Evolutionary conservation across 1,284 basidiomycete species (phyloP).

Genomic region (Hymenochaete sp.): DNA sequence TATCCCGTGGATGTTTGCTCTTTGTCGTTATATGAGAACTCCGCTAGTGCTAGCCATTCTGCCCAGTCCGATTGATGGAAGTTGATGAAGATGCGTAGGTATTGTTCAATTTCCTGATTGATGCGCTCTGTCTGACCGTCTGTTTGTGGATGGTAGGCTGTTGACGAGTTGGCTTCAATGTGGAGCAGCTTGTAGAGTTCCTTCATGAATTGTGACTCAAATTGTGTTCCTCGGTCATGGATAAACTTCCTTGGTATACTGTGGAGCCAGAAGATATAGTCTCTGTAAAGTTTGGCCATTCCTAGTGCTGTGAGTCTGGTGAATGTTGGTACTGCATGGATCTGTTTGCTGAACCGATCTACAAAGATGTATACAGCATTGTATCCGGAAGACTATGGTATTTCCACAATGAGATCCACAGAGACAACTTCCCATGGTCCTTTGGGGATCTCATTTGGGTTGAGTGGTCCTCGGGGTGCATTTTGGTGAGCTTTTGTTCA

Average conservation of each 20-base stretch:
- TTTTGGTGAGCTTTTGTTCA: too few relatives aligned
- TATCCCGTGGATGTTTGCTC: background rate
- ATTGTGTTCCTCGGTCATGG: constrained; percentile 30
- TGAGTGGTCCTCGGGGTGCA: too few relatives aligned
- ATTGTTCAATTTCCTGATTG: constrained; percentile 23
- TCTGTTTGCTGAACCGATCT: constrained; percentile 29
- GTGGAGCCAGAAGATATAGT: constrained; percentile 27
- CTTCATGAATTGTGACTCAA: constrained; percentile 25
- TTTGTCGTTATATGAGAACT: background rate
- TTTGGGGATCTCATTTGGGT: constrained; percentile 2
- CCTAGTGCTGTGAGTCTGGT: constrained; percentile 24
- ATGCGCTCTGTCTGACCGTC: constrained; percentile 22
- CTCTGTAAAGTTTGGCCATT: constrained; percentile 21
- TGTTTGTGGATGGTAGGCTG: constrained; percentile 1
- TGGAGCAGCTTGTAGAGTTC: constrained; percentile 10
- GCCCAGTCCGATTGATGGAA: constrained; percentile 19
- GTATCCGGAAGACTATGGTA: constrained; percentile 23
- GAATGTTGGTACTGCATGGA: constrained; percentile 24
- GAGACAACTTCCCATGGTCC: constrained; percentile 4
- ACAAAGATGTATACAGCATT: constrained; percentile 32
- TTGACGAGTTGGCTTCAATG: constrained; percentile 4
- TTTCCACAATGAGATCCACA: constrained; percentile 1
- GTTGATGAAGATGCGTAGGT: constrained; percentile 19
- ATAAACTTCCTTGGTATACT: constrained; percentile 29
- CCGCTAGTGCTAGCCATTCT: constrained; percentile 2